Percentiles rank a stretch among this genome's conserved stretches.
Conservation (phyloP, 805 yeast species). For the Candida ovalis region DNA sequence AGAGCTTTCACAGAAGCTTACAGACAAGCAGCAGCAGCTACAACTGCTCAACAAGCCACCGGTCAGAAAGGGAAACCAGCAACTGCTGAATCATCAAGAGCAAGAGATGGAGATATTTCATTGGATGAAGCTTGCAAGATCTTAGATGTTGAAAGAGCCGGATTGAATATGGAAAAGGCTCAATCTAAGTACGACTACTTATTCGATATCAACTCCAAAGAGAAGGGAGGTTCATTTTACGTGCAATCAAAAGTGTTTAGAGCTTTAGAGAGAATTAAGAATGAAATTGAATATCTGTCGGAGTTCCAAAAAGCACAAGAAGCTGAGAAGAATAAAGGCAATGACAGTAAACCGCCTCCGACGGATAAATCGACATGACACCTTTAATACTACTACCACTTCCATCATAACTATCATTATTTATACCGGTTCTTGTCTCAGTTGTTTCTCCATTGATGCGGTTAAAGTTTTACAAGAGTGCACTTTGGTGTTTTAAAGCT, state of each 20-base stretch:
- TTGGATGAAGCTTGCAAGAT: constrained; percentile 91
- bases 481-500: no score
- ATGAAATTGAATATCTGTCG: constrained; percentile 63
- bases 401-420: no score
- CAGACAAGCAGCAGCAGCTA: constrained; percentile 91
- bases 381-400: no score
- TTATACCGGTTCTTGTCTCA: no score
- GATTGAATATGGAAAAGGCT: constrained; percentile 53
- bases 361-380: neutral
- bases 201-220: constrained; percentile 86
- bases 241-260: constrained; percentile 89
- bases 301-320: constrained; percentile 33
- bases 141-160: constrained; percentile 66
- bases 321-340: constrained; percentile 1
- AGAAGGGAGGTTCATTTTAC: constrained; percentile 94
- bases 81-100: constrained; percentile 38
- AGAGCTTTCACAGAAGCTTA: constrained; percentile 96
- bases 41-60: constrained; percentile 59
- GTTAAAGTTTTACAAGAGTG: no score
- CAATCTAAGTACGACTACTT: constrained; percentile 73
- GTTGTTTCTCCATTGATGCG: no score
- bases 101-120: constrained; percentile 72
- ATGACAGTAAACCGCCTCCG: neutral
- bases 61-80: constrained; percentile 30
- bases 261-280: constrained; percentile 87